Evolutionary conservation across 495 filamentous ascomycete species (phyloP).

Genomic region (Glutinoglossum americanum): DNA sequence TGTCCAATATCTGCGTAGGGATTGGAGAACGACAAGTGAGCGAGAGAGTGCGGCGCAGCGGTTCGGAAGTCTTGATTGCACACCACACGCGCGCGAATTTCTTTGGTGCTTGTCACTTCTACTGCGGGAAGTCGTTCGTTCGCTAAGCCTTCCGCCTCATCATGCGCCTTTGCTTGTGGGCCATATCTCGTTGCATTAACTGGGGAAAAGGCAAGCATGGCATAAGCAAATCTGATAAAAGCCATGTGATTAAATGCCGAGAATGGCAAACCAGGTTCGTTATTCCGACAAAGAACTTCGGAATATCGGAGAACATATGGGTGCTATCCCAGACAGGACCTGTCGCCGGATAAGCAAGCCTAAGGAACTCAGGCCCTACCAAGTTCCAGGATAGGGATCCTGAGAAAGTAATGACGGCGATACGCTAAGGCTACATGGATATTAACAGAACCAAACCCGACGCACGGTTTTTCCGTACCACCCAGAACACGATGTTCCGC

Average conservation of each 20-base stretch:
- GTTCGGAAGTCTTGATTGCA: not conserved
- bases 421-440: too few species aligned
- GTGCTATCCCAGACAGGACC: too few species aligned
- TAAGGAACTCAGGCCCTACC: too few species aligned
- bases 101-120: not conserved
- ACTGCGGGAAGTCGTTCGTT: not conserved
- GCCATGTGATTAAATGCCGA: not conserved
- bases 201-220: not conserved
- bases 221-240: not conserved
- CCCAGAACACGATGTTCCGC: too few species aligned
- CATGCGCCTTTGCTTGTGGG: not conserved
- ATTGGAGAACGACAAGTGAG: not conserved
- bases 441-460: too few species aligned
- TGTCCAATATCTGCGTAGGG: not conserved
- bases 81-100: not conserved
- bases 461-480: too few species aligned
- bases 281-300: not conserved
- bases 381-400: not conserved
- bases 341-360: too few species aligned
- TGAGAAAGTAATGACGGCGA: too few species aligned
- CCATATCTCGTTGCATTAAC: not conserved
- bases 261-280: not conserved
- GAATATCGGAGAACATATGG: not conserved
- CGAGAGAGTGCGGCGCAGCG: not conserved
- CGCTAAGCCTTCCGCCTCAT: not conserved